Evolutionary conservation across 2,329 filamentous ascomycete species (phyloP).

Genomic region (Cercospora sp.): DNA sequence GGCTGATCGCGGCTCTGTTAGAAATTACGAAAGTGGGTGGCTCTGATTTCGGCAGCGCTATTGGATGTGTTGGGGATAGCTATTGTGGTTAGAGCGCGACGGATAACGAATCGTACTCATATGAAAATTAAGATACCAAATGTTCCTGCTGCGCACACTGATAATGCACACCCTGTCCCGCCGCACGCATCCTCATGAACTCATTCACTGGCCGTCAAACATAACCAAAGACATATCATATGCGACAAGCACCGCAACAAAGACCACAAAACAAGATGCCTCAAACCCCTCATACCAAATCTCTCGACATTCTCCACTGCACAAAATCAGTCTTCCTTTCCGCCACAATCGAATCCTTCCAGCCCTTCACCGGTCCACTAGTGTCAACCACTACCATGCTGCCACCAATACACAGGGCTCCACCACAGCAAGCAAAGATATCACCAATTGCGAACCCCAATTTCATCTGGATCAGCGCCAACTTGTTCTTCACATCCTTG

Average conservation of each 20-base stretch:
- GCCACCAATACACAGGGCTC: constrained; percentile 30
- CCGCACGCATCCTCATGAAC: neutral
- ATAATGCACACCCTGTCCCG: neutral
- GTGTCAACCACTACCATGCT: constrained; percentile 31
- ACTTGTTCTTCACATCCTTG: constrained; percentile 25
- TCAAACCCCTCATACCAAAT: constrained; percentile 21
- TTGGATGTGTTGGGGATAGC: constrained; percentile 37
- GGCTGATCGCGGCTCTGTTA: constrained; percentile 56
- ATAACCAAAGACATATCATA: neutral
- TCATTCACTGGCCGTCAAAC: neutral
- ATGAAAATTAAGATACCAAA: neutral
- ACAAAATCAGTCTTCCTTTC: constrained; percentile 27
- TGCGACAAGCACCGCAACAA: neutral
- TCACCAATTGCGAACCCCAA: constrained; percentile 32
- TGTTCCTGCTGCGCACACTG: neutral
- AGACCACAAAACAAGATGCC: neutral
- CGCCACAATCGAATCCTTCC: constrained; percentile 24
- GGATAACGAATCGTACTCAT: neutral
- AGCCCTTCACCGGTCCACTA: constrained; percentile 23
- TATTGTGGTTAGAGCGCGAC: constrained; percentile 13
- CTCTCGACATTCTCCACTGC: constrained; percentile 28
- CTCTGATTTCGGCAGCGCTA: constrained; percentile 40
- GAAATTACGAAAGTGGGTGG: constrained; percentile 44
- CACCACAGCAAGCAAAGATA: constrained; percentile 32
- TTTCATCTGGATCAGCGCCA: constrained; percentile 31